These are phyloP conservation scores for Lipomyces yamadae DNA, from an alignment of 805 yeast genomes.

Conservation along the genomic window DNA sequence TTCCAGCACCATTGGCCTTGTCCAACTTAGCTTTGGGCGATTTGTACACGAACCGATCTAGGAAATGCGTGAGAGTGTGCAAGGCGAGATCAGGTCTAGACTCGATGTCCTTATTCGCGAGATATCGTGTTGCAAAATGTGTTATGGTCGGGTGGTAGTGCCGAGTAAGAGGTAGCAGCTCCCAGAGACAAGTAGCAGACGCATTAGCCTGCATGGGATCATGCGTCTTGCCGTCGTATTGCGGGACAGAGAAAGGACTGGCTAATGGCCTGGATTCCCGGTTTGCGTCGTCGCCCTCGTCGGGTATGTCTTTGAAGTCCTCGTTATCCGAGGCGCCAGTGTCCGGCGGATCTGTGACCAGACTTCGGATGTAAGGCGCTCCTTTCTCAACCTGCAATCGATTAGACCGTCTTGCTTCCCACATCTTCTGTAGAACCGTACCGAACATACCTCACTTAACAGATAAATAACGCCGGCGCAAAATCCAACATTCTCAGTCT, in stretches of 20 bases:
- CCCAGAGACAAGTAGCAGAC: conserved; percentile 83
- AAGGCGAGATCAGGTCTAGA: conserved; percentile 89
- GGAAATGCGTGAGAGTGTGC: conserved; percentile 84
- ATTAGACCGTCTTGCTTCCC: not conserved
- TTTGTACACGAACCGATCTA: conserved; percentile 93
- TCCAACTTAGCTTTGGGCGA: conserved; percentile 79
- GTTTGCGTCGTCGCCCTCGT: conserved; percentile 40
- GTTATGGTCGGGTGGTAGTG: conserved; percentile 95
- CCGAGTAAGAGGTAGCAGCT: conserved; percentile 67
- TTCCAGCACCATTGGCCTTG: conserved; percentile 57
- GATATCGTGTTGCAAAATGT: conserved; percentile 70
- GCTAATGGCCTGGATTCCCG: conserved; percentile 30
- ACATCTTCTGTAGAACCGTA: not conserved
- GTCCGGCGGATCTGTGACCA: conserved; percentile 59
- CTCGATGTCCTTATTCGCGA: conserved; percentile 51
- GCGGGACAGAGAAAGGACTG: conserved; percentile 22
- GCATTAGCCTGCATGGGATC: conserved; percentile 95
- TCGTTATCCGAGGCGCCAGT: conserved; percentile 54
- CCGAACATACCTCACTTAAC: conserved; percentile 56
- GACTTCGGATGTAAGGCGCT: conserved; percentile 68
- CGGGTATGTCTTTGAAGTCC: conserved; percentile 45
- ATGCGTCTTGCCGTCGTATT: conserved; percentile 83
- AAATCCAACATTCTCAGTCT: conserved; percentile 88
- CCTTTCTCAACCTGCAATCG: conserved; percentile 54
- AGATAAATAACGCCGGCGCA: conserved; percentile 81